Conservation (phyloP, 2,329 filamentous ascomycete species). For the Spiromastix sp. region DNA sequence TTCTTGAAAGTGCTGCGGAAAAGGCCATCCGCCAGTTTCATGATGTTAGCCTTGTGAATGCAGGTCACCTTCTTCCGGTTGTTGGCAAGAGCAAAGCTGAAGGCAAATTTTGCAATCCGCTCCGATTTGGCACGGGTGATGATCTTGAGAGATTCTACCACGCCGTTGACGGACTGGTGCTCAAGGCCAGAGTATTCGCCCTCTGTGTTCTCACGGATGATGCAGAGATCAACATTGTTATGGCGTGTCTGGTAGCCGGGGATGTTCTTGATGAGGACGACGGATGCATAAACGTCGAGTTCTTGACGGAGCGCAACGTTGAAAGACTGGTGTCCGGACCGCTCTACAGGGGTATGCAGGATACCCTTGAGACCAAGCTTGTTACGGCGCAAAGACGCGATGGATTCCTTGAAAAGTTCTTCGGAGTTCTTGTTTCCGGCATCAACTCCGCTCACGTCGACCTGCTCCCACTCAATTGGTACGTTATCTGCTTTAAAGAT, state of each 20-base stretch:
- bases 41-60: slow-evolving; percentile 99
- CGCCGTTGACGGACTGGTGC: slow-evolving; percentile 92
- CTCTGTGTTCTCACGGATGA: slow-evolving; percentile 99
- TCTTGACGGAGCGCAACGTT: slow-evolving; percentile 98
- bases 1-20: slow-evolving; percentile 97
- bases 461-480: slow-evolving; percentile 96
- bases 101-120: slow-evolving; percentile 98
- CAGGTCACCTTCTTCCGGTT: slow-evolving; percentile 98
- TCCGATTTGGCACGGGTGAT: slow-evolving; percentile 98
- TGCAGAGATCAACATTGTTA: slow-evolving; percentile 94
- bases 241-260: slow-evolving; percentile 96
- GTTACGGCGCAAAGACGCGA: slow-evolving; percentile 93
- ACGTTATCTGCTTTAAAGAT: slow-evolving; percentile 99
- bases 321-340: slow-evolving; percentile 97
- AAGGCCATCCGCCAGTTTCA: slow-evolving; percentile 98
- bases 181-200: slow-evolving; percentile 98
- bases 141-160: slow-evolving; percentile 99
- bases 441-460: slow-evolving; percentile 88
- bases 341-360: slow-evolving; percentile 91
- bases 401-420: slow-evolving; percentile 89
- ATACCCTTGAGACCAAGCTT: slow-evolving; percentile 99
- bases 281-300: slow-evolving; percentile 98
- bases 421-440: slow-evolving; percentile 79
- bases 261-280: slow-evolving; percentile 98
- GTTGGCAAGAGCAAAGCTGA: slow-evolving; percentile 95